phyloP scores from a whole-genome alignment of 805 yeast species.

The Yarrowia hollandica region DNA sequence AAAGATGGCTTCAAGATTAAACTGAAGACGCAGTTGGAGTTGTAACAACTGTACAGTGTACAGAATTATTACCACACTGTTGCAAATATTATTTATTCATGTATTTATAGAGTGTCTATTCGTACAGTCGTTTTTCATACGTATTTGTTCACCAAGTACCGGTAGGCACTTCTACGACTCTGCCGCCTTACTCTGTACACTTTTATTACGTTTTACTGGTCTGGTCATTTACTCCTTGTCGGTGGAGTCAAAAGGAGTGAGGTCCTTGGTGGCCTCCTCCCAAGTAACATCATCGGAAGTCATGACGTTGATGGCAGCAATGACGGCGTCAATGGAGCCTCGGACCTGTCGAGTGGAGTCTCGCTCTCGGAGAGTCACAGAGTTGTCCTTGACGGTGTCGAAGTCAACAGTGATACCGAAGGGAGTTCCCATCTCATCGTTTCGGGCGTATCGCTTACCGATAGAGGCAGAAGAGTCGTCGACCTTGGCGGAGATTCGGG shows the following conservation, averaged over 20 bases:
- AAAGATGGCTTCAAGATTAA: constrained; percentile 7
- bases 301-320: constrained; percentile 68
- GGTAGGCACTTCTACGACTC: no score
- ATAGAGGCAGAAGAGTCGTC: constrained; percentile 97
- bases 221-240: constrained; percentile 10
- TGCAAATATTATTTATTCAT: no score
- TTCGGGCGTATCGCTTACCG: constrained; percentile 97
- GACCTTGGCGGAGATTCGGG: constrained; percentile 89
- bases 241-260: constrained; percentile 62
- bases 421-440: constrained; percentile 98
- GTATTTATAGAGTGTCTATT: no score
- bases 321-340: constrained; percentile 74
- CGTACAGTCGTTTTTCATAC: no score
- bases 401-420: constrained; percentile 97
- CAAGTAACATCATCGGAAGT: constrained; percentile 75
- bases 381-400: constrained; percentile 81
- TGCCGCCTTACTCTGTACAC: background rate
- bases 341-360: constrained; percentile 96
- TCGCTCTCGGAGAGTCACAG: constrained; percentile 95
- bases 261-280: constrained; percentile 77
- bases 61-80: no score
- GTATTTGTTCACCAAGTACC: no score
- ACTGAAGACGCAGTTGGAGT: constrained; percentile 19
- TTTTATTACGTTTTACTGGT: background rate
- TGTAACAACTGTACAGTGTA: no score